Percentiles rank a stretch among this genome's conserved stretches.
Conservation (phyloP, 306 rosid species). For the Hippophae gyantsensis region DNA sequence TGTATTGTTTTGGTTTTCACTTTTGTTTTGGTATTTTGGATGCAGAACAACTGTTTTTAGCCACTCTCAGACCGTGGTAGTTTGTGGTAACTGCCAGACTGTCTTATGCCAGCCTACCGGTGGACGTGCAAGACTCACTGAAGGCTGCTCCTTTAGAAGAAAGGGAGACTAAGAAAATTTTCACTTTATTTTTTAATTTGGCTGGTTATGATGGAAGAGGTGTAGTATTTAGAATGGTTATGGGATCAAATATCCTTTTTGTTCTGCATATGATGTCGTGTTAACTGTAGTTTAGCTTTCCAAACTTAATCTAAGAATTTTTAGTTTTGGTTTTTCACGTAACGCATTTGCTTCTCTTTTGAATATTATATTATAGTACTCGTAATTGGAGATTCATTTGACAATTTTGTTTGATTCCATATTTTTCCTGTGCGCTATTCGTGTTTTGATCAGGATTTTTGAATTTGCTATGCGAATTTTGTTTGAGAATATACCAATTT, state of each 20-base stretch:
- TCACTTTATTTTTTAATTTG: background rate
- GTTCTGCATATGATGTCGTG: background rate
- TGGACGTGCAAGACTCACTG: conserved; percentile 40
- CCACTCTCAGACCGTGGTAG: conserved; percentile 44
- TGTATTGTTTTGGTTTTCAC: background rate
- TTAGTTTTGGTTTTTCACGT: background rate
- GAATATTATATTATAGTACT: background rate
- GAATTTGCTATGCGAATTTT: too few relatives aligned
- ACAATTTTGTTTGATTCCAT: background rate
- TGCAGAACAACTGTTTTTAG: conserved; percentile 43
- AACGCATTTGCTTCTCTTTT: background rate
- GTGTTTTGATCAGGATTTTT: too few relatives aligned
- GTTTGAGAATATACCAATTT: too few relatives aligned
- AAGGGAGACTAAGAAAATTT: conserved; percentile 23
- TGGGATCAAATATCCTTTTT: background rate
- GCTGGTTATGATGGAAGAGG: background rate
- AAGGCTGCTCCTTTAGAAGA: conserved; percentile 41
- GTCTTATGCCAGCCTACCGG: conserved; percentile 48
- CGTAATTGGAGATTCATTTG: background rate
- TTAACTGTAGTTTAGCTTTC: conserved; percentile 6
- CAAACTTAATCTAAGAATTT: background rate
- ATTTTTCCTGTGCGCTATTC: background rate
- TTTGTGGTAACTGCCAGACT: conserved; percentile 45
- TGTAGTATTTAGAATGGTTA: conserved; percentile 1
- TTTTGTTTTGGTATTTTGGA: background rate